These are phyloP conservation scores for Kwoniella bestiolae DNA, from an alignment of 768 basidiomycete genomes.

Conservation along the genomic window DNA sequence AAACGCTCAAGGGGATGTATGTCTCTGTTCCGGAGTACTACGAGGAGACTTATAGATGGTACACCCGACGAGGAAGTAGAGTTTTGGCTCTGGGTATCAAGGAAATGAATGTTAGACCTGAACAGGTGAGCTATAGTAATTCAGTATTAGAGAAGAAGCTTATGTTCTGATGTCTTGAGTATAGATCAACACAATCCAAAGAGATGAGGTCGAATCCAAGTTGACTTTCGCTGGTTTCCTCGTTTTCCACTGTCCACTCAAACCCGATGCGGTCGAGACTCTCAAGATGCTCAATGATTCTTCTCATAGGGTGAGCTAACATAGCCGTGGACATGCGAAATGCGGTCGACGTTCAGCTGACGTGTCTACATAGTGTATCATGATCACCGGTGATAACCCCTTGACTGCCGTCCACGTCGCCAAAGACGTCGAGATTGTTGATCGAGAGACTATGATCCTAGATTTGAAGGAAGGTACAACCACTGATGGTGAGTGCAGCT, in stretches of 20 bases:
- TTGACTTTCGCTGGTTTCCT: conserved; percentile 92
- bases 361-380: conserved; percentile 71
- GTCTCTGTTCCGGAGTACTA: conserved; percentile 73
- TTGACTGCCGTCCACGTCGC: conserved; percentile 96
- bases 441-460: conserved; percentile 89
- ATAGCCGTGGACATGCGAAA: background rate
- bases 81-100: conserved; percentile 90
- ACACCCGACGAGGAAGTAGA: conserved; percentile 87
- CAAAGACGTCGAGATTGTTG: conserved; percentile 93
- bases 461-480: conserved; percentile 82
- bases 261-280: conserved; percentile 84
- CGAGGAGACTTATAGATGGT: conserved; percentile 94
- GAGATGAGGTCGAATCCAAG: conserved; percentile 76
- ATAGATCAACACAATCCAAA: conserved; percentile 84
- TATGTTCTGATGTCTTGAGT: background rate
- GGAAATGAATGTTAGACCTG: conserved; percentile 74
- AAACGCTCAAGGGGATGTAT: conserved; percentile 92
- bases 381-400: conserved; percentile 99
- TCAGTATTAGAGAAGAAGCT: background rate
- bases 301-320: conserved; percentile 80
- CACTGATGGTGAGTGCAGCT: conserved; percentile 66
- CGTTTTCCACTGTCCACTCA: conserved; percentile 98
- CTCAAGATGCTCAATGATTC: conserved; percentile 95
- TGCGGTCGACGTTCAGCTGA: background rate
- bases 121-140: conserved; percentile 67